Percentiles rank a stretch among this genome's conserved stretches.
Evolutionary conservation across 225 moss, liverwort and hornwort genomes (phyloP).

Genomic region (Takakia lepidozioides): DNA sequence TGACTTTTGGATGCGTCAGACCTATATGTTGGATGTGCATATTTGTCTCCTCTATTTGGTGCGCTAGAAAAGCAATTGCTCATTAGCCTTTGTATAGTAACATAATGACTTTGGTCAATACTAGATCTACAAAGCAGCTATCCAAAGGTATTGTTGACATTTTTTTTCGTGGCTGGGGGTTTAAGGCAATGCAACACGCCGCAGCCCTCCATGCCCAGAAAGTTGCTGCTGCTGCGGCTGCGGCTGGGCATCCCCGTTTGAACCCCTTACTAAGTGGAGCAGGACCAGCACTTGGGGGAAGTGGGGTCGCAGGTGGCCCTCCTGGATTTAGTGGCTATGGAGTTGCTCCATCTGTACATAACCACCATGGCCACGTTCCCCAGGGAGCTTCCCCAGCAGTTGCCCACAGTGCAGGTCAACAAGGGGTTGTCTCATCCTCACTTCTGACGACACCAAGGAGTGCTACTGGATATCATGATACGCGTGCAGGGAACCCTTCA

Average conservation of each 20-base stretch:
- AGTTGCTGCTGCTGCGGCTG: slow-evolving; percentile 54
- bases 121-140: no score
- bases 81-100: no score
- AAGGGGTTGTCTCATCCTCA: slow-evolving; percentile 70
- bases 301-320: slow-evolving; percentile 65
- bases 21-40: no score
- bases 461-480: slow-evolving; percentile 78
- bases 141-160: no score
- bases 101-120: no score
- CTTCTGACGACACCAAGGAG: slow-evolving; percentile 81
- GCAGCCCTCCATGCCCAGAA: slow-evolving; percentile 79
- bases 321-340: slow-evolving; percentile 93
- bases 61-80: no score
- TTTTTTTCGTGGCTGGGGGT: slow-evolving; percentile 7
- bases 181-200: slow-evolving; percentile 76
- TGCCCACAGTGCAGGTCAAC: slow-evolving; percentile 66
- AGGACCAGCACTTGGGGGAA: slow-evolving; percentile 52
- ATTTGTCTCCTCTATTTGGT: no score
- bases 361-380: slow-evolving; percentile 77
- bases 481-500: slow-evolving; percentile 56
- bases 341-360: slow-evolving; percentile 67
- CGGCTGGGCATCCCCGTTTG: slow-evolving; percentile 73
- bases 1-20: no score
- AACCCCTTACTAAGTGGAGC: slow-evolving; percentile 64
- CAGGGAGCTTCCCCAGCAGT: slow-evolving; percentile 71